Percentiles rank a stretch among this genome's conserved stretches.
Evolutionary conservation across 1,139 yeast genomes (phyloP).

Genomic region (Saccharomyces hybrid): DNA sequence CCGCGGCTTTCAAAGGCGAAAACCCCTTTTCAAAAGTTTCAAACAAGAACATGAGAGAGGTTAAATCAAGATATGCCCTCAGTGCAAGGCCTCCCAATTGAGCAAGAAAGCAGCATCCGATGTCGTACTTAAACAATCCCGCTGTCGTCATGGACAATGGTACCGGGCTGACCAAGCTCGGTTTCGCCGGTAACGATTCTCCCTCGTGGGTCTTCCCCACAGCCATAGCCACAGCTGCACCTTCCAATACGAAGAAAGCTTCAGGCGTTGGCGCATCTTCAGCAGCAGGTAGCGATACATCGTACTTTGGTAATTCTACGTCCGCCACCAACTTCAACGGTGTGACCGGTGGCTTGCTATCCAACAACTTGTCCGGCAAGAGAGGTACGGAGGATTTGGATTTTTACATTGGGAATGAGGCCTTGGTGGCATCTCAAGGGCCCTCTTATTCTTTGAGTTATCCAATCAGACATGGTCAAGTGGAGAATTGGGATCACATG

Average conservation of each 20-base stretch:
- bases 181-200: constrained; percentile 97
- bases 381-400: constrained; percentile 93
- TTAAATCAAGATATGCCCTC: neutral
- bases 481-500: constrained; percentile 99
- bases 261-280: constrained; percentile 24
- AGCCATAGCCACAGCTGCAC: constrained; percentile 71
- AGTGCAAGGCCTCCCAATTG: neutral
- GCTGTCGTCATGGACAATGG: constrained; percentile 93
- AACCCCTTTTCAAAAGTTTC: constrained; percentile 1
- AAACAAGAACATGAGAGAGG: neutral
- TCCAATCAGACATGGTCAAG: constrained; percentile 95
- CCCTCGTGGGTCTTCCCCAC: constrained; percentile 98
- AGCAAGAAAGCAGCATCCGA: constrained; percentile 8
- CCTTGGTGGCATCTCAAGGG: constrained; percentile 79
- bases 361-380: constrained; percentile 54
- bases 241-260: constrained; percentile 35
- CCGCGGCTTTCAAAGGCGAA: neutral
- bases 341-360: constrained; percentile 29
- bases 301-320: constrained; percentile 31
- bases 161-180: constrained; percentile 94
- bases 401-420: constrained; percentile 93
- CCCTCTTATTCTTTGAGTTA: constrained; percentile 82
- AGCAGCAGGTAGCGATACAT: constrained; percentile 22
- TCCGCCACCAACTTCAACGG: constrained; percentile 31
- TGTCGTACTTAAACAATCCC: constrained; percentile 57